Conservation (phyloP, 805 yeast genomes). For the Teunomyces gatunensis region DNA sequence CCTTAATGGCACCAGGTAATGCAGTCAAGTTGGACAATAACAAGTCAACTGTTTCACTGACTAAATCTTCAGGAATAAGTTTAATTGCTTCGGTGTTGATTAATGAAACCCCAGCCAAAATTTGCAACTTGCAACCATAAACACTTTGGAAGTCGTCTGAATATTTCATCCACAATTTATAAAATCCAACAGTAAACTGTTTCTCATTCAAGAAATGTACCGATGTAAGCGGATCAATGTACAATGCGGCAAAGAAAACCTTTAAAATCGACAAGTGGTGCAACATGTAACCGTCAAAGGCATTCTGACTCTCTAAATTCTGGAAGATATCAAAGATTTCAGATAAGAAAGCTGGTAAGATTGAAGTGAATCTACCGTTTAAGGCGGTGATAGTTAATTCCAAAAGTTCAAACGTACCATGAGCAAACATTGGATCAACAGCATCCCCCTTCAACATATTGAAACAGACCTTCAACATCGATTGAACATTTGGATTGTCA, state of each 20-base stretch:
- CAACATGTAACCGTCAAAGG: slow-evolving; percentile 46
- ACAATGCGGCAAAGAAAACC: slow-evolving; percentile 39
- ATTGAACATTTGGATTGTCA: slow-evolving; percentile 39
- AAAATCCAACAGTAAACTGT: slow-evolving; percentile 33
- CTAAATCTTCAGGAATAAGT: slow-evolving; percentile 32
- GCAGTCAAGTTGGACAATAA: slow-evolving; percentile 41
- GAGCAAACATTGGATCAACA: slow-evolving; percentile 42
- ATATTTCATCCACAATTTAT: slow-evolving; percentile 48
- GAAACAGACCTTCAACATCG: slow-evolving; percentile 36
- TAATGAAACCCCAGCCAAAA: slow-evolving; percentile 43
- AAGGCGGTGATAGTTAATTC: slow-evolving; percentile 15
- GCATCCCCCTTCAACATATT: slow-evolving; percentile 29
- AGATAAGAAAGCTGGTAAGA: slow-evolving; percentile 25
- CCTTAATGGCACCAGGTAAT: slow-evolving; percentile 49
- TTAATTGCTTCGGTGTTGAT: slow-evolving; percentile 29
- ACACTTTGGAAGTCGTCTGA: slow-evolving; percentile 50
- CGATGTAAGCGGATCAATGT: slow-evolving; percentile 37
- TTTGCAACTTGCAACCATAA: slow-evolving; percentile 54
- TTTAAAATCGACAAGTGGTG: slow-evolving; percentile 41
- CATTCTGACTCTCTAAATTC: slow-evolving; percentile 32
- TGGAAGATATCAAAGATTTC: slow-evolving; percentile 39
- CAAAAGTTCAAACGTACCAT: slow-evolving; percentile 36
- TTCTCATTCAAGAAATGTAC: slow-evolving; percentile 37
- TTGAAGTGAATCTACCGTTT: slow-evolving; percentile 28
- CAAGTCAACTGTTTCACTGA: slow-evolving; percentile 38